Conservation (phyloP, 31 red algal species). For the Porphyra umbilicalis region DNA sequence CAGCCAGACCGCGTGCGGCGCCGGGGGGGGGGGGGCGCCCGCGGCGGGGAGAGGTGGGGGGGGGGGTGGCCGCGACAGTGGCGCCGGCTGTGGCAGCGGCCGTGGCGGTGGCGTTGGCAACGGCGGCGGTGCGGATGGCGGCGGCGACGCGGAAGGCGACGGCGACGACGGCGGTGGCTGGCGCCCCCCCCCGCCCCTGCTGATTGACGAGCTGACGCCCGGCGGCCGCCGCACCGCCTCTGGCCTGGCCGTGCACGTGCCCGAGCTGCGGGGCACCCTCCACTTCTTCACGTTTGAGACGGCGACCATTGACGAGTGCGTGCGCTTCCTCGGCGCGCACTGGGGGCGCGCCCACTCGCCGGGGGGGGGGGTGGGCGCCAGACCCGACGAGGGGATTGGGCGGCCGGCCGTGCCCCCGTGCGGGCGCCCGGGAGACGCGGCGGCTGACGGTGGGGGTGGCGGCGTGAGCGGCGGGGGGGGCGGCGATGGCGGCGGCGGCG, state of each 20-base stretch:
- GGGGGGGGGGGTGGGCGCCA: background rate
- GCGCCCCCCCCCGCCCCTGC: constrained; percentile 2
- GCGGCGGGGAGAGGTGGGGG: background rate
- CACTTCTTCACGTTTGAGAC: constrained; percentile 97
- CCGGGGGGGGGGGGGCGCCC: background rate
- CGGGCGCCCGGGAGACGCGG: background rate
- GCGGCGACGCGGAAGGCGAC: background rate
- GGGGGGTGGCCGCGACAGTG: background rate
- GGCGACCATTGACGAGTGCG: constrained; percentile 64
- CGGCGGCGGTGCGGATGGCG: background rate
- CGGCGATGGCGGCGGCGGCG: background rate
- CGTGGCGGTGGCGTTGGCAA: background rate
- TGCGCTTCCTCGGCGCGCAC: constrained; percentile 75
- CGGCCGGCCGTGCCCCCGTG: background rate
- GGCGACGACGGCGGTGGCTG: background rate
- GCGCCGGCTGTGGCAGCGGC: background rate
- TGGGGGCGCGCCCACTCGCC: constrained; percentile 33
- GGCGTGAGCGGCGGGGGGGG: background rate
- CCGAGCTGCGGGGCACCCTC: constrained; percentile 54
- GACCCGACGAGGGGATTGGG: background rate
- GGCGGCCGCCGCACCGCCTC: constrained; percentile 1
- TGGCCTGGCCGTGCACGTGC: constrained; percentile 64
- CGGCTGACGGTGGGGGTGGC: background rate
- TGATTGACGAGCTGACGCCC: constrained; percentile 29
- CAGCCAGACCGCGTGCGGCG: constrained; percentile 34